These are phyloP conservation scores for Fraxinus pennsylvanica DNA, from an alignment of 257 asterid genomes.

Conservation along the genomic window DNA sequence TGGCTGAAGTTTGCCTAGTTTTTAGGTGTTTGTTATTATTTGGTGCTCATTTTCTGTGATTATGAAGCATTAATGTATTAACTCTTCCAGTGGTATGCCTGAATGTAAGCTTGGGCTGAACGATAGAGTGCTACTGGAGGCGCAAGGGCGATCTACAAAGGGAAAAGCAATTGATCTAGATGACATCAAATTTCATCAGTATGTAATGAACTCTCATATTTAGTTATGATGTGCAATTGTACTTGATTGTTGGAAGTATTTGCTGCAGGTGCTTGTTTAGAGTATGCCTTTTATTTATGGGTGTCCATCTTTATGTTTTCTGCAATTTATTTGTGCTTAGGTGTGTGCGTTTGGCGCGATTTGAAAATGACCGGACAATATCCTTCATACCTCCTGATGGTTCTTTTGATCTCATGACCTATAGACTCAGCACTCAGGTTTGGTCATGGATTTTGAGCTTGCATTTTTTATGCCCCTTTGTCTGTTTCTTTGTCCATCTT, in stretches of 20 bases:
- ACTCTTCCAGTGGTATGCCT: slow-evolving; percentile 48
- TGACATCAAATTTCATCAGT: slow-evolving; percentile 60
- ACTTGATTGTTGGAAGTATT: neutral
- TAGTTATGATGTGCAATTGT: neutral
- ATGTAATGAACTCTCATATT: slow-evolving; percentile 15
- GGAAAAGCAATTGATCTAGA: slow-evolving; percentile 60
- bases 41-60: neutral
- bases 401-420: slow-evolving; percentile 58
- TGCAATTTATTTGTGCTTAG: slow-evolving; percentile 24
- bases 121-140: slow-evolving; percentile 51
- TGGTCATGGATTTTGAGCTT: slow-evolving; percentile 2
- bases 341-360: slow-evolving; percentile 59
- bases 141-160: slow-evolving; percentile 51
- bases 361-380: slow-evolving; percentile 56
- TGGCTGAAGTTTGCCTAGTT: slow-evolving; percentile 1
- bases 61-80: neutral
- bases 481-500: neutral
- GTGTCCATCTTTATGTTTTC: neutral
- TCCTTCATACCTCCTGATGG: slow-evolving; percentile 65
- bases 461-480: neutral
- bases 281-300: neutral
- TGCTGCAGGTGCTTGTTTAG: neutral
- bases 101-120: slow-evolving; percentile 57
- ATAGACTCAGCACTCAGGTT: slow-evolving; percentile 58
- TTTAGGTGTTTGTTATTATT: neutral